Base-by-base conservation (phyloP, 148 eudicot genomes). In the Amaranthus hypochondriacus region DNA sequence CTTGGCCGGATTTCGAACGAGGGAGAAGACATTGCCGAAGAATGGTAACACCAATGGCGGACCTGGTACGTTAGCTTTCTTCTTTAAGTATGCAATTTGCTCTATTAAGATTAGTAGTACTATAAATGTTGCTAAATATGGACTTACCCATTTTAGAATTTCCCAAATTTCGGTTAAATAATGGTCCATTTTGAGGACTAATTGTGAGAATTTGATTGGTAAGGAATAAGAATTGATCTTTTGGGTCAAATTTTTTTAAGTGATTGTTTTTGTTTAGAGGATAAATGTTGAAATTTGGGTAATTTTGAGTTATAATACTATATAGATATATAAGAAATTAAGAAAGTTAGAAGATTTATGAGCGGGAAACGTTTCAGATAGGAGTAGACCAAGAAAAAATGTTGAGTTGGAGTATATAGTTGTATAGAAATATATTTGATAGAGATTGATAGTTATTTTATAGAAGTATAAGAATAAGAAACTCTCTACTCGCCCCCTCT, bases 41-140 rank as follows among this genome's bases (percentile, higher is more conserved):
- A 93, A 89, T 0, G 97, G 98, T 0, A 87, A 42, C 4, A 90
- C 84, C 0, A 88, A 62, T 3, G 78, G 3, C 1, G 98, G 98
- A 21, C 98, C 98, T 0, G 96, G 96, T 6, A 85, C 15, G 47
- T 53, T 66, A 0, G 86, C 69, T 57, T 90, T 92, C 74, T 86
- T 90, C 58, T 62, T 79, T 3, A 86, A 53, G 81, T 92, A 92
- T 2, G 66, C n/a, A 52, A 87, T 81, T 66, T 90, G 98, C 53
- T 92, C 88, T 0, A 84, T 21, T 7, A 90, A 47, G 15, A 84
- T 18, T 2, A 87, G 58, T 11, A 84, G 68, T 7, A 73, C 70
- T 0, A 84, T 4, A 0, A 82, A 6, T 5, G 92, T 86, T 39
- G 82, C 48, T 2, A 72, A 12, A 70, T 80, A 87, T 2, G 90